Evolutionary conservation across 805 yeast species (phyloP).

Genomic region (Candida nemodendra): DNA sequence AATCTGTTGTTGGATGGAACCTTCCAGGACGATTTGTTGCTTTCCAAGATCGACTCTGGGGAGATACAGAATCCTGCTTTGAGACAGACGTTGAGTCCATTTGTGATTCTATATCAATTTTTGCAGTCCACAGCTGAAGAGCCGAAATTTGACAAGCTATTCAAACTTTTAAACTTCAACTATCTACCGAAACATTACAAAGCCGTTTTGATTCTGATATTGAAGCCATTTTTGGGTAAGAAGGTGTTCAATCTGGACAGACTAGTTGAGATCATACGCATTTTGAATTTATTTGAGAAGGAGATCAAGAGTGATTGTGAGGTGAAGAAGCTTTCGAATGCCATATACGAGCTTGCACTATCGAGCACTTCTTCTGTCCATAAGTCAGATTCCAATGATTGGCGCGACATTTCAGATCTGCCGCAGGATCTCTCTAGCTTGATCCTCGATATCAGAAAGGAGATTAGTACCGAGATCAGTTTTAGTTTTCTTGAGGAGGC

Average conservation of each 20-base stretch:
- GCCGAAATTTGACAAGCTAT: conserved; percentile 28
- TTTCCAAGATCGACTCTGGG: conserved; percentile 19
- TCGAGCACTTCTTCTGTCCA: not conserved
- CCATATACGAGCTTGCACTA: conserved; percentile 22
- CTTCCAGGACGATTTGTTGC: conserved; percentile 49
- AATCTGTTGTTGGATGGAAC: conserved; percentile 51
- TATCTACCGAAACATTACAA: conserved; percentile 53
- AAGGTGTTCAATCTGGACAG: conserved; percentile 19
- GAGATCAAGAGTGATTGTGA: conserved; percentile 13
- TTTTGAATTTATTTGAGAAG: conserved; percentile 25
- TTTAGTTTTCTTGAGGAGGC: conserved; percentile 25
- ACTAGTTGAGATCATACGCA: conserved; percentile 24
- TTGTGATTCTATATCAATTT: conserved; percentile 58
- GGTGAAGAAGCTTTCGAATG: conserved; percentile 7
- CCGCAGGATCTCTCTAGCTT: conserved; percentile 15
- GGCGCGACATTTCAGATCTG: conserved; percentile 17
- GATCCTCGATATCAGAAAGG: conserved; percentile 22
- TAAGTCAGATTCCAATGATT: conserved; percentile 11
- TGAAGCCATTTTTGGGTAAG: conserved; percentile 36
- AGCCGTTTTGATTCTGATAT: conserved; percentile 49
- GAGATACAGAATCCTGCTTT: conserved; percentile 48
- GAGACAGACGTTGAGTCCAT: conserved; percentile 69
- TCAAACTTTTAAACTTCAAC: conserved; percentile 44
- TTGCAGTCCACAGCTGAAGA: conserved; percentile 35
- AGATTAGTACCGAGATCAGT: conserved; percentile 29